Evolutionary conservation across 306 rosid species (phyloP).

Genomic region (Cicer judaicum): DNA sequence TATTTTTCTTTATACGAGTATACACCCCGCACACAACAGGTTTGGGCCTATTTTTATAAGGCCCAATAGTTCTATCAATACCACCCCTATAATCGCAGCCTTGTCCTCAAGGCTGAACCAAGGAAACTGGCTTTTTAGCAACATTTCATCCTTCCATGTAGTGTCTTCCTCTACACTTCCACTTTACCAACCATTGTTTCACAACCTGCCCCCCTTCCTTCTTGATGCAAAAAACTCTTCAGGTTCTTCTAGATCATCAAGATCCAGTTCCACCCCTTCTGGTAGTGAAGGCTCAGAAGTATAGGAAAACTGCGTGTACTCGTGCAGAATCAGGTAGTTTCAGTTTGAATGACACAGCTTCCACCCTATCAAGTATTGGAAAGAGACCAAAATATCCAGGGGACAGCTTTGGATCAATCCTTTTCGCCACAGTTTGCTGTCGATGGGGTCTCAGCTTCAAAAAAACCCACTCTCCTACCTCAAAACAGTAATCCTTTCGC

Average conservation of each 20-base stretch:
- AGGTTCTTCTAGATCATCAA: background rate
- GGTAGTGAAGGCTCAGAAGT: background rate
- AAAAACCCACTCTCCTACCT: too few relatives aligned
- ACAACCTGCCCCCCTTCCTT: too few relatives aligned
- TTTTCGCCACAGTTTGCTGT: too few relatives aligned
- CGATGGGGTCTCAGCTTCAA: too few relatives aligned
- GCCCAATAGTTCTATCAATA: too few relatives aligned
- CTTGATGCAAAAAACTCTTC: background rate
- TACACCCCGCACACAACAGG: too few relatives aligned
- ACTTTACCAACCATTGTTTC: background rate
- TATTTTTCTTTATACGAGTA: too few relatives aligned
- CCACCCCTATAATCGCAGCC: too few relatives aligned
- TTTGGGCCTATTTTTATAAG: too few relatives aligned
- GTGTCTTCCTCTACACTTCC: background rate
- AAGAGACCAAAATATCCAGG: too few relatives aligned
- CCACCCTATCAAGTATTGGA: too few relatives aligned
- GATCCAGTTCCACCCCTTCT: background rate
- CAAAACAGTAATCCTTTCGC: background rate
- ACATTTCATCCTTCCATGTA: background rate
- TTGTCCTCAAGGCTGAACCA: background rate
- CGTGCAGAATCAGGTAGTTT: background rate
- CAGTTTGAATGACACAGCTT: background rate
- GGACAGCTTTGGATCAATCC: too few relatives aligned
- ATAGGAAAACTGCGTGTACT: background rate
- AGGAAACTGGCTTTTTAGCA: background rate